Percentiles rank a stretch among this genome's conserved stretches.
Conservation (phyloP, 2,329 filamentous ascomycete genomes). For the Pseudogymnoascus sp. region DNA sequence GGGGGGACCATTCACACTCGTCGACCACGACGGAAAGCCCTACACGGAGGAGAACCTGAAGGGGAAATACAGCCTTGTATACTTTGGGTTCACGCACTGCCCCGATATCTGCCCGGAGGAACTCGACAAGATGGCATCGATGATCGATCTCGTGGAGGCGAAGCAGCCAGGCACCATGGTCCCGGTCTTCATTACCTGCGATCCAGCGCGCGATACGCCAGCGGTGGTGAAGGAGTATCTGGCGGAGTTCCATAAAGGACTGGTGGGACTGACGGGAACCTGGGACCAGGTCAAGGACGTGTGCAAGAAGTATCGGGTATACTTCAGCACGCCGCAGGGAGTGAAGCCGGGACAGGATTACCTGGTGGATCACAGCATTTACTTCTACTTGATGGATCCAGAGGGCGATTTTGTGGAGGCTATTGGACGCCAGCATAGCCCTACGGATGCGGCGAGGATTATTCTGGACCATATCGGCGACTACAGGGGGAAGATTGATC, state of each 20-base stretch:
- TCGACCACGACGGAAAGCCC: conserved; percentile 71
- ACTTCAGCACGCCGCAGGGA: conserved; percentile 86
- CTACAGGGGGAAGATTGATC: conserved; percentile 45
- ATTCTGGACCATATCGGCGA: conserved; percentile 82
- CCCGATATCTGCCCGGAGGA: conserved; percentile 98
- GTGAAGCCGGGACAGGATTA: conserved; percentile 95
- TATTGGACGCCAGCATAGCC: conserved; percentile 87
- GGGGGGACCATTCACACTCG: conserved; percentile 74
- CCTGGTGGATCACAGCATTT: conserved; percentile 96
- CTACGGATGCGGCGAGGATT: conserved; percentile 73
- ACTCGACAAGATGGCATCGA: conserved; percentile 97
- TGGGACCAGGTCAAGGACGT: conserved; percentile 91
- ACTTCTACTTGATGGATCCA: conserved; percentile 99
- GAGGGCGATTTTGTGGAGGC: conserved; percentile 98
- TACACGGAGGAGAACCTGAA: conserved; percentile 77
- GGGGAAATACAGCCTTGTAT: conserved; percentile 82
- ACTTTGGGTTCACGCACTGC: conserved; percentile 97
- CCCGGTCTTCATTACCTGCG: conserved; percentile 88
- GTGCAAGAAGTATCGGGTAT: conserved; percentile 94
- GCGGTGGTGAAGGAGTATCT: conserved; percentile 80
- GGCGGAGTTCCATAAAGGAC: conserved; percentile 77
- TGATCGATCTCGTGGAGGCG: conserved; percentile 68
- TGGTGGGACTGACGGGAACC: conserved; percentile 84
- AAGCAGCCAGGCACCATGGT: conserved; percentile 32
- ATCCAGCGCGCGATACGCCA: conserved; percentile 84